Percentiles rank a stretch among this genome's conserved stretches.
Conservation (phyloP, 805 yeast species). For the Zygotorulaspora florentina region DNA sequence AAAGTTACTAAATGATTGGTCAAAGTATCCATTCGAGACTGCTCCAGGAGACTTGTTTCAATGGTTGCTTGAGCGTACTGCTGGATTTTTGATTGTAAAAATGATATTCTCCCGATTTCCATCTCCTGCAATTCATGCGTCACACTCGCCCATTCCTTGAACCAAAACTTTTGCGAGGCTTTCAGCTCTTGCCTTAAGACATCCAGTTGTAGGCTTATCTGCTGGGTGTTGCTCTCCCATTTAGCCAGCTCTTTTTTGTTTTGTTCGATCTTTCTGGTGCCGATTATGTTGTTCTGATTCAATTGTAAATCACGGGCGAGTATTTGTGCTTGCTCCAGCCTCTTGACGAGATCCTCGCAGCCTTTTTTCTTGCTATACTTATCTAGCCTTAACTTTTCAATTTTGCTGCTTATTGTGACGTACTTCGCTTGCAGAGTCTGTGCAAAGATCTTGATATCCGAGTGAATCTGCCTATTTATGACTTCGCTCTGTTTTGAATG, state of each 20-base stretch:
- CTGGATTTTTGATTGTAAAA: slow-evolving; percentile 28
- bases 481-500: slow-evolving; percentile 32
- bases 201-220: slow-evolving; percentile 25
- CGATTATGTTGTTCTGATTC: slow-evolving; percentile 31
- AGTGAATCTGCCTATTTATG: slow-evolving; percentile 23
- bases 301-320: slow-evolving; percentile 29
- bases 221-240: slow-evolving; percentile 29
- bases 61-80: slow-evolving; percentile 24
- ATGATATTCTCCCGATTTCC: slow-evolving; percentile 29
- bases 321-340: slow-evolving; percentile 24
- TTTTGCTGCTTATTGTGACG: slow-evolving; percentile 29
- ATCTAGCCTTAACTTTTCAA: slow-evolving; percentile 29
- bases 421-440: slow-evolving; percentile 27
- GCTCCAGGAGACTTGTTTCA: slow-evolving; percentile 30
- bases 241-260: slow-evolving; percentile 29
- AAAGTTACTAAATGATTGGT: slow-evolving; percentile 24
- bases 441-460: slow-evolving; percentile 26
- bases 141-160: slow-evolving; percentile 31
- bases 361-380: slow-evolving; percentile 29
- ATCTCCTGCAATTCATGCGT: slow-evolving; percentile 30
- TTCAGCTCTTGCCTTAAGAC: slow-evolving; percentile 32
- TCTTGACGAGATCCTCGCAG: slow-evolving; percentile 26
- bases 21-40: slow-evolving; percentile 26
- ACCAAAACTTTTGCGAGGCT: slow-evolving; percentile 32
- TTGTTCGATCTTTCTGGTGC: slow-evolving; percentile 27